Conservation (phyloP, 768 basidiomycete genomes). For the Lyophyllum shimeji region DNA sequence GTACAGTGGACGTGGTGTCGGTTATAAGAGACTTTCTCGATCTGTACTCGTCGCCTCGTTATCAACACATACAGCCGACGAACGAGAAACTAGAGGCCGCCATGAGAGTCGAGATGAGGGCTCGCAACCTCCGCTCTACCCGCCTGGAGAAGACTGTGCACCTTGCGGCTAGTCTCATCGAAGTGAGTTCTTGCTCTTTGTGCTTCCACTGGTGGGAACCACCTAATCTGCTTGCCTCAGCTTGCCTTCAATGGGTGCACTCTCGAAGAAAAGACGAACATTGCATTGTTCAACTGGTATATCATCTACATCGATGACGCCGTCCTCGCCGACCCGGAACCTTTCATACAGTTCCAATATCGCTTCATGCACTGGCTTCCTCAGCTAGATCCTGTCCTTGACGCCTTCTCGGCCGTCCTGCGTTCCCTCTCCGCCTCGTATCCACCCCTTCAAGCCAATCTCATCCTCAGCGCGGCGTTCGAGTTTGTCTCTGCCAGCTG, state of each 20-base stretch:
- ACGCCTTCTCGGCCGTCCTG: constrained; percentile 7
- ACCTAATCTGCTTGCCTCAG: constrained; percentile 3
- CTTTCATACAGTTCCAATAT: constrained; percentile 9
- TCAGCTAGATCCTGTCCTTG: constrained; percentile 15
- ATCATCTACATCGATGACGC: constrained; percentile 18
- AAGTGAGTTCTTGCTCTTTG: constrained; percentile 1
- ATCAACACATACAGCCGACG: constrained; percentile 4
- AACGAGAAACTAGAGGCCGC: constrained; percentile 12
- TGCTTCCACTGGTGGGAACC: not conserved
- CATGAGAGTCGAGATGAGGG: constrained; percentile 11
- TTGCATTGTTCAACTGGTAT: constrained; percentile 22
- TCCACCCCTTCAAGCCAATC: constrained; percentile 10
- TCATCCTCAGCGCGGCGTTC: constrained; percentile 12
- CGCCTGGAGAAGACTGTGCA: constrained; percentile 8
- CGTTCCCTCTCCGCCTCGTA: constrained; percentile 8
- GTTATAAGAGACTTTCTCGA: constrained; percentile 7
- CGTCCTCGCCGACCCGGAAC: not conserved
- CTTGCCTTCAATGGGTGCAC: constrained; percentile 17
- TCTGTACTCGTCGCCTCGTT: constrained; percentile 1
- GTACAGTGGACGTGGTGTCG: not conserved
- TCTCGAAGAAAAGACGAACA: constrained; percentile 16
- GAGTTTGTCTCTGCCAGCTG: constrained; percentile 13
- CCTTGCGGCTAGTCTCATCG: constrained; percentile 13
- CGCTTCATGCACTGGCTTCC: constrained; percentile 7
- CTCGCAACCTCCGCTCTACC: not conserved